phyloP scores from a whole-genome alignment of 805 yeast genomes.

The Schwanniomyces vanrijiae region DNA sequence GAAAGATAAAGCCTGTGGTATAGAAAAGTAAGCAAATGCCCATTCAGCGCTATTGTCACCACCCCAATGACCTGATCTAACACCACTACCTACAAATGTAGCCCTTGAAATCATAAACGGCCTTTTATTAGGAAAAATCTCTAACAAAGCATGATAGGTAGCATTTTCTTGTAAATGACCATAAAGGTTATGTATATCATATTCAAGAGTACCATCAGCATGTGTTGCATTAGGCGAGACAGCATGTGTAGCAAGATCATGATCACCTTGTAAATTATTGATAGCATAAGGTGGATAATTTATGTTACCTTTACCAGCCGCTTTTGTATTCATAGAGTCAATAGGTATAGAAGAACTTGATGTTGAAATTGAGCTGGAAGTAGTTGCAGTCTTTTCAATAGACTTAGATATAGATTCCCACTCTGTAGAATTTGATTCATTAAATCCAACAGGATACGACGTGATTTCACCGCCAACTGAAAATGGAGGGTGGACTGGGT shows the following conservation, averaged over 20 bases:
- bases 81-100: constrained; percentile 21
- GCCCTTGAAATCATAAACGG: constrained; percentile 23
- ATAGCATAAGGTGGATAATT: constrained; percentile 35
- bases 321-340: constrained; percentile 14
- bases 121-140: constrained; percentile 17
- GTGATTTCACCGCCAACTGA: constrained; percentile 11
- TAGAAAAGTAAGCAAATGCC: constrained; percentile 20
- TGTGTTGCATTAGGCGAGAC: constrained; percentile 29
- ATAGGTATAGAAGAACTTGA: constrained; percentile 10
- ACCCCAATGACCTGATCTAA: constrained; percentile 24
- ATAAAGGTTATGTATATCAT: constrained; percentile 25
- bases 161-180: constrained; percentile 23
- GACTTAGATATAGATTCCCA: constrained; percentile 10
- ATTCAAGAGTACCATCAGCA: constrained; percentile 24
- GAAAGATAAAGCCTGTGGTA: constrained; percentile 23
- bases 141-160: constrained; percentile 17
- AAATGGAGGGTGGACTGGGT: constrained; percentile 19
- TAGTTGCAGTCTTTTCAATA: constrained; percentile 11
- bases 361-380: constrained; percentile 7
- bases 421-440: constrained; percentile 15
- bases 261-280: constrained; percentile 22
- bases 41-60: constrained; percentile 22
- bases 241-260: constrained; percentile 22
- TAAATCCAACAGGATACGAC: constrained; percentile 15
- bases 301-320: constrained; percentile 27